Evolutionary conservation across 2,329 filamentous ascomycete species (phyloP).

Genomic region (Fusarium torulosum): DNA sequence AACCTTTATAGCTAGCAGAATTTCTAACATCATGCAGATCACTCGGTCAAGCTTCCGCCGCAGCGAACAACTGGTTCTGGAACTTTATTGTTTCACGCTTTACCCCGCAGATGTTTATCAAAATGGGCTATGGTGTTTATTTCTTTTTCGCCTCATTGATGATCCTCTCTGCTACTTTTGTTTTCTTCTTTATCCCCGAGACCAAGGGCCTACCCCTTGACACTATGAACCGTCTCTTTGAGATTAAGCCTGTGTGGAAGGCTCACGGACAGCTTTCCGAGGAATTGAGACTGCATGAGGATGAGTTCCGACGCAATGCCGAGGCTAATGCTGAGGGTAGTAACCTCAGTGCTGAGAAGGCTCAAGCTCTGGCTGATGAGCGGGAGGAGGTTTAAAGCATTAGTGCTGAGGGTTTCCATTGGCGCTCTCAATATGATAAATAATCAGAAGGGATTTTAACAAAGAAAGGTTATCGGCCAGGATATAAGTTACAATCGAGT

Average conservation of each 20-base stretch:
- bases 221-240: constrained; percentile 73
- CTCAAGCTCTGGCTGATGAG: background rate
- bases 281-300: constrained; percentile 54
- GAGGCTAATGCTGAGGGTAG: constrained; percentile 46
- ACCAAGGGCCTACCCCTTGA: constrained; percentile 75
- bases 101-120: constrained; percentile 73
- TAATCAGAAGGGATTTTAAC: too few species aligned
- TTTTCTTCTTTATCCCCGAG: constrained; percentile 74
- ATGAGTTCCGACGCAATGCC: constrained; percentile 50
- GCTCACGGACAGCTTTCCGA: constrained; percentile 61
- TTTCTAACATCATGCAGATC: constrained; percentile 50
- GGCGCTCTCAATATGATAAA: too few species aligned
- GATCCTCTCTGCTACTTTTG: constrained; percentile 67
- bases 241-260: constrained; percentile 58
- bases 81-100: constrained; percentile 79
- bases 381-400: background rate
- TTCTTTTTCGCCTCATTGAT: constrained; percentile 77
- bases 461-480: too few species aligned
- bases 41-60: constrained; percentile 78
- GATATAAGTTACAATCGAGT: too few species aligned
- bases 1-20: rapidly evolving
- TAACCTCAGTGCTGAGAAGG: constrained; percentile 47
- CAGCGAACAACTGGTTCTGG: constrained; percentile 78
- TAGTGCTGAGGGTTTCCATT: too few species aligned
- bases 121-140: constrained; percentile 72